Percentiles rank a stretch among this genome's conserved stretches.
Conservation (phyloP, 495 filamentous ascomycete genomes). For the Corynascus novoguineensis region DNA sequence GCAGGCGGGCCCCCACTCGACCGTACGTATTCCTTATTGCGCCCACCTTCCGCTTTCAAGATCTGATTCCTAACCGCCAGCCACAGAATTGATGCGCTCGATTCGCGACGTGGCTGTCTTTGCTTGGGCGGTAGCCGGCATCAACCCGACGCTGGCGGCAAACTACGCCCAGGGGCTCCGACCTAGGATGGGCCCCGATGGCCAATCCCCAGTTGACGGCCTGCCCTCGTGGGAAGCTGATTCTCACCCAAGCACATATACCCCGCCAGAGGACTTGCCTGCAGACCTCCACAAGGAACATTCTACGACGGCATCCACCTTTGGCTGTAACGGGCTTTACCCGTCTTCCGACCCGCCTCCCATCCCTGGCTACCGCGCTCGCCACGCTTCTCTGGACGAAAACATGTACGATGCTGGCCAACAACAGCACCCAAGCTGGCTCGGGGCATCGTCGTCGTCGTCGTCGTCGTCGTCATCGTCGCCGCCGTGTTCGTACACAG, state of each 20-base stretch:
- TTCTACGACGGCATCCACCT: neutral
- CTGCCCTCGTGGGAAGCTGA: constrained; percentile 51
- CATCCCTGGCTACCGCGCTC: constrained; percentile 10
- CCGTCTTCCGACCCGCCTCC: neutral
- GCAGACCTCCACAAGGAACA: neutral
- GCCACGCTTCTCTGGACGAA: constrained; percentile 18
- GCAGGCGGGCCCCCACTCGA: constrained; percentile 49
- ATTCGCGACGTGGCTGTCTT: constrained; percentile 83
- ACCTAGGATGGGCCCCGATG: constrained; percentile 47
- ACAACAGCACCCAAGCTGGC: neutral
- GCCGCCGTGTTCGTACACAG: too few species aligned
- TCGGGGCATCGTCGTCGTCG: neutral
- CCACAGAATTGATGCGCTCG: constrained; percentile 60
- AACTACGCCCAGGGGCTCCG: constrained; percentile 55
- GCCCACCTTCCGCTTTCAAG: neutral
- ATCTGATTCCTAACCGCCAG: neutral
- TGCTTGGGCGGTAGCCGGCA: constrained; percentile 74
- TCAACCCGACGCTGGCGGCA: constrained; percentile 65
- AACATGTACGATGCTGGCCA: constrained; percentile 8
- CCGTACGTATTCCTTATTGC: constrained; percentile 25
- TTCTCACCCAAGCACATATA: constrained; percentile 17
- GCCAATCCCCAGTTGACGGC: constrained; percentile 54
- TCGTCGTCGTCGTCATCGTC: neutral
- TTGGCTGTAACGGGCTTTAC: neutral
- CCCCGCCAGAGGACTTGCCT: neutral